Evolutionary conservation across 2,329 filamentous ascomycete genomes (phyloP).

Genomic region (Aphanoascus verrucosus): DNA sequence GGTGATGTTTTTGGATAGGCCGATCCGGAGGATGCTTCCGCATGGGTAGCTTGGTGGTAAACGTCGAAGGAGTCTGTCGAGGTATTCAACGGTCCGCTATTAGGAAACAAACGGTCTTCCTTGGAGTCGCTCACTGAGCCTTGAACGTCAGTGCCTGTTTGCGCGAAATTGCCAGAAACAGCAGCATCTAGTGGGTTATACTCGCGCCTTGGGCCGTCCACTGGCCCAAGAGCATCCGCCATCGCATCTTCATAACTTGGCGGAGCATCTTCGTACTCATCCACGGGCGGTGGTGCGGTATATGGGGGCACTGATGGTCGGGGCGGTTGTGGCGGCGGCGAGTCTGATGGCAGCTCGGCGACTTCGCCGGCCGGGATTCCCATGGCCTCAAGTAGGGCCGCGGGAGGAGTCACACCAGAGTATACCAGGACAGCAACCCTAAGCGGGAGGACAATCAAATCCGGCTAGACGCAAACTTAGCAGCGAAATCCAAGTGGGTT

Average conservation of each 20-base stretch:
- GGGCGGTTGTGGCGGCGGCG: conserved; percentile 32
- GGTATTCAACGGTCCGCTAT: conserved; percentile 17
- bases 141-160: conserved; percentile 29
- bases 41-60: conserved; percentile 26
- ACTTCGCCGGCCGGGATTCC: conserved; percentile 23
- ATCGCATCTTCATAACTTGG: conserved; percentile 92
- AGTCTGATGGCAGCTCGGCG: conserved; percentile 18
- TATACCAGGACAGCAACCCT: conserved; percentile 70
- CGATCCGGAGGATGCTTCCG: conserved; percentile 1
- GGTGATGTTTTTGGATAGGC: neutral
- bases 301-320: conserved; percentile 22
- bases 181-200: conserved; percentile 37
- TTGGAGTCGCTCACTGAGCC: conserved; percentile 25
- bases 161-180: conserved; percentile 21
- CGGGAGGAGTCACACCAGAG: conserved; percentile 75
- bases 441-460: conserved; percentile 67
- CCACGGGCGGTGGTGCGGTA: conserved; percentile 18
- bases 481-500: neutral
- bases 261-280: conserved; percentile 59
- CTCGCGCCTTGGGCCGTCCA: conserved; percentile 55
- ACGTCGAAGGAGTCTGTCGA: conserved; percentile 32
- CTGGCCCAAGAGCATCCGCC: conserved; percentile 63
- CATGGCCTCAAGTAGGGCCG: conserved; percentile 61
- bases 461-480: conserved; percentile 40
- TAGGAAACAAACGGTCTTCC: conserved; percentile 20